Base-by-base conservation (phyloP, 768 basidiomycete species). In the Austroboletus festivus region DNA sequence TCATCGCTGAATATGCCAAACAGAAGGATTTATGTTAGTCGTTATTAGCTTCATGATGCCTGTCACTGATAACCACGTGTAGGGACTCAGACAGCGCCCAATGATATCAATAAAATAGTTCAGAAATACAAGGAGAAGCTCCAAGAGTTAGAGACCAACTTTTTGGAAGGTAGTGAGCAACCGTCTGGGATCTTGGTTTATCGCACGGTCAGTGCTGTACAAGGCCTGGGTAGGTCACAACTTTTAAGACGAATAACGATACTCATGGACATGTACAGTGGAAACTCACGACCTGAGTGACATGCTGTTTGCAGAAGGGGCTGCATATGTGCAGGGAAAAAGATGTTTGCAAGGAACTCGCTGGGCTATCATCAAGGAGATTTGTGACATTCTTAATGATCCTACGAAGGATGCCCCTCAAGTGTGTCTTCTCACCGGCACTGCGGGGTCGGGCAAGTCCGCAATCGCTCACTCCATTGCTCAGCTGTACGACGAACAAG, bases 401-500 rank as follows among this genome's bases (percentile, higher is more conserved):
- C 46, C 50, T 23, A 35, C 40, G 10, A 35, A 52, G 8, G 44
- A 44, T 37, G 48, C 56, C 6, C 56, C 58, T 7, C 57, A 56
- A 18, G 50, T 69, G 30, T 67, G 51, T 39, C 47, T 65, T 8
- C 64, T 69, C 15, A 51, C 56, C 11, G 68, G 68, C 3, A 51
- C 53, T 16, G 52, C 57, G 0, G 63, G 59, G 18, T 69, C 64
- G 1, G 68, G 67, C 13, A 69, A 70, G 43, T 67, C 69, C 11
- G 53, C 60, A 1, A 47, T 69, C 19, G 69, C 68, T 4, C 60
- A 66, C 39, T 56, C 62, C 7, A 59, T 66, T 19, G 67, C 69
- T 41, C 42, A 42, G 19, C 35, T 54, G 11, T 67, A 66, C 22
- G 57, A 64, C 11, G 47, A 50, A 11, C 53, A 66, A 35, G 16